These are phyloP conservation scores for Podospora pseudopauciseta DNA, from an alignment of 495 filamentous ascomycete species.

Conservation along the genomic window DNA sequence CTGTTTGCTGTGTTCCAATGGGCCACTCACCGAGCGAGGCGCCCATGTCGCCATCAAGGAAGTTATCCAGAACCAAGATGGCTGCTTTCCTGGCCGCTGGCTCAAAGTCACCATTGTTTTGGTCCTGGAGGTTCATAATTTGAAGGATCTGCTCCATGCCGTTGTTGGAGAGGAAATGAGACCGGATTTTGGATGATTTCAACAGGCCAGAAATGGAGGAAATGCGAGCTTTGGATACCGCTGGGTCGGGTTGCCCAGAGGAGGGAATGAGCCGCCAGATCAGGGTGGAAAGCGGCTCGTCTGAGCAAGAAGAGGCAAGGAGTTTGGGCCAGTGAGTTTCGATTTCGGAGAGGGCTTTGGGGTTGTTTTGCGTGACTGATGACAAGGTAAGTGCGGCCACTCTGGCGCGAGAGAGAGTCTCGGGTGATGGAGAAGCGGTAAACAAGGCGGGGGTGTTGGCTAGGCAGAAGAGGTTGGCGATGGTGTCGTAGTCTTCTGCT, in stretches of 20 bases:
- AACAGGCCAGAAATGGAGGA: conserved; percentile 42
- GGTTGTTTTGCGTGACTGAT: conserved; percentile 60
- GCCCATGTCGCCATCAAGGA: conserved; percentile 58
- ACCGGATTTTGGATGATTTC: conserved; percentile 42
- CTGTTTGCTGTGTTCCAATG: conserved; percentile 16
- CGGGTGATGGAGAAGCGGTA: conserved; percentile 2
- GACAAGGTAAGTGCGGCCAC: conserved; percentile 53
- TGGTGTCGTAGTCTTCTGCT: conserved; percentile 44
- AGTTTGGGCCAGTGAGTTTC: conserved; percentile 37
- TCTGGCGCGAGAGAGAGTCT: conserved; percentile 33
- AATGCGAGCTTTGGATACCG: conserved; percentile 37
- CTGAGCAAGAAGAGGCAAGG: conserved; percentile 25
- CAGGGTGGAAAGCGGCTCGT: conserved; percentile 8
- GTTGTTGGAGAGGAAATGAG: conserved; percentile 46
- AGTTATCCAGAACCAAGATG: conserved; percentile 55
- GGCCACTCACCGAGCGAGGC: conserved; percentile 50
- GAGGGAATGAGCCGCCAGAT: conserved; percentile 31
- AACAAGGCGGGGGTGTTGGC: conserved; percentile 26
- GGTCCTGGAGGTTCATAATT: conserved; percentile 35
- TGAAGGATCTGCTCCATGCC: conserved; percentile 47
- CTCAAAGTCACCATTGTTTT: conserved; percentile 32
- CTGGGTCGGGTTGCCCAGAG: conserved; percentile 26
- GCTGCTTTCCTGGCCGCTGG: conserved; percentile 42
- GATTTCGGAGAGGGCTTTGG: conserved; percentile 51
- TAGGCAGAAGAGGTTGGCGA: conserved; percentile 45